Base-by-base conservation (phyloP, 1,284 basidiomycete species). In the Melampsora medusae region DNA sequence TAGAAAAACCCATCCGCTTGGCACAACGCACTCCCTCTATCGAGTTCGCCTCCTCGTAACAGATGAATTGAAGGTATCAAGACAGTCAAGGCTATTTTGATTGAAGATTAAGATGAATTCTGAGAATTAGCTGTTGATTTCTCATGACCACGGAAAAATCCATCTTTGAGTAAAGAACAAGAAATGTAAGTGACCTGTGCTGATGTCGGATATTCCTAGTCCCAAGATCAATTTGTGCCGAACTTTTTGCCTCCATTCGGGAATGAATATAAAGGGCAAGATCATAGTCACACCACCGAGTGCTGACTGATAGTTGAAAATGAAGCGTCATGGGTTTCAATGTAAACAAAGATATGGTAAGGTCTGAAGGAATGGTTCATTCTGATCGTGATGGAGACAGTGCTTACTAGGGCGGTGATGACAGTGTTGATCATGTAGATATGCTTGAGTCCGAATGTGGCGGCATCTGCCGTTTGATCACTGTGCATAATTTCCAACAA, bases 1-100 rank as follows among this genome's bases (percentile, higher is more conserved):
- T 59, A 59, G 28, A 59, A 59, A 31, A 59, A 59, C 56, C 56
- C 56, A 59, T 59, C 56, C 28, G 28, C 22, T 59, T 59, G 56
- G 17, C 56, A 59, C 16, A 59, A 59, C 19, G 28, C 4, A 17
- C 46, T 46, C 17, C 16, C 46, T 46, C 46, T 46, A 46, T 46
- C 46, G 22, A 31, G 56, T 59, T 59, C 56, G 25, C 28, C 56
- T 25, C 22, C 22, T n/a, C 56, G 9, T 25, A 59, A 31, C 56
- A 59, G 28, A 25, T 59, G 22, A 59, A 59, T 25, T 22, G 56
- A 59, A 59, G 56, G 56, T 25, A 59, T 31, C 28, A 59, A 31
- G 28, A 59, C 56, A 25, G 19, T 22, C n/a, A 59, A 19, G 16
- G 56, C 56, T 59, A 59, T 59, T 59, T 17, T 6, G 25, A 9